These are phyloP conservation scores for Persicaria maculosa DNA, from an alignment of 148 eudicot species.

Conservation along the genomic window DNA sequence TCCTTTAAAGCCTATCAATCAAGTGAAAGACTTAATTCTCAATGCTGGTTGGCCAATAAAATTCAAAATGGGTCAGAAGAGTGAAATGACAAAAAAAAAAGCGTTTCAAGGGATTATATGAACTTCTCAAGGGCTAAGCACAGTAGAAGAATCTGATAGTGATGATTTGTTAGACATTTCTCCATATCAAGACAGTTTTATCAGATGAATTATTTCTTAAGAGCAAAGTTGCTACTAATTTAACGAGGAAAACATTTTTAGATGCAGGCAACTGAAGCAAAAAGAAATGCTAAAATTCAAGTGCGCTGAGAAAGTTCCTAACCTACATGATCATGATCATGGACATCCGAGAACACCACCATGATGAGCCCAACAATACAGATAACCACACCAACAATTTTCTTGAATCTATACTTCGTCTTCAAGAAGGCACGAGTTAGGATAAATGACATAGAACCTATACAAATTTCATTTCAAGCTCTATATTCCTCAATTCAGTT, in stretches of 20 bases:
- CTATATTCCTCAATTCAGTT: too few species aligned
- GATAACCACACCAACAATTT: conserved; percentile 53
- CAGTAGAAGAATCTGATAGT: neutral
- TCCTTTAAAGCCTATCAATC: too few species aligned
- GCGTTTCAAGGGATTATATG: neutral
- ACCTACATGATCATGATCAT: conserved; percentile 65
- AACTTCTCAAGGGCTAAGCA: neutral
- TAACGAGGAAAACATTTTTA: neutral
- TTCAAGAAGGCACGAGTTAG: conserved; percentile 79
- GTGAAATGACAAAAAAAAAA: neutral
- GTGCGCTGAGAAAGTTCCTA: neutral
- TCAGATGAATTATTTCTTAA: neutral
- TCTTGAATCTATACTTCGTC: conserved; percentile 65
- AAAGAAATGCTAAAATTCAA: neutral
- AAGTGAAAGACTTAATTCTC: neutral
- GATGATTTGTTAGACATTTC: neutral
- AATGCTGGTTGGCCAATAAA: neutral
- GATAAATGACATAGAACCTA: conserved; percentile 56
- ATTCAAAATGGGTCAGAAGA: neutral
- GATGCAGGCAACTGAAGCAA: neutral
- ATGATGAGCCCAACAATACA: conserved; percentile 69
- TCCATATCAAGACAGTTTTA: neutral
- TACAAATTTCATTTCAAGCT: too few species aligned
- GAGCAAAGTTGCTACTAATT: neutral
- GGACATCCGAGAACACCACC: conserved; percentile 77